Percentiles rank a stretch among this genome's conserved stretches.
Conservation (phyloP, 2,329 filamentous ascomycete species). For the Ilyonectria robusta region DNA sequence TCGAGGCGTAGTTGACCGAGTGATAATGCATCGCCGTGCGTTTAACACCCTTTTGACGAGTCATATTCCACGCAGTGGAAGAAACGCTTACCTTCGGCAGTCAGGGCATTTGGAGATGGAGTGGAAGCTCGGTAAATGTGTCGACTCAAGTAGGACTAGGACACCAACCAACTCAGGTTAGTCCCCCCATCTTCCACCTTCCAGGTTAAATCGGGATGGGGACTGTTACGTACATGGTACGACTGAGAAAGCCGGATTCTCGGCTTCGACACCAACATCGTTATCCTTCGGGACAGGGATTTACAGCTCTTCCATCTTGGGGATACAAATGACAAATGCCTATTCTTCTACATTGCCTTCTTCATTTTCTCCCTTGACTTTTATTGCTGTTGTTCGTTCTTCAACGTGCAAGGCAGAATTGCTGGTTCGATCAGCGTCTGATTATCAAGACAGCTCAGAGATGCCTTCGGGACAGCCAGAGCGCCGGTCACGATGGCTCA, state of each 20-base stretch:
- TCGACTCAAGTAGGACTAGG: neutral
- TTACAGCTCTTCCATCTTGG: neutral
- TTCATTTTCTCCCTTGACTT: too few relatives aligned
- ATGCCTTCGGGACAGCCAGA: too few relatives aligned
- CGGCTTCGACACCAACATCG: neutral
- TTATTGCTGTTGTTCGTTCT: too few relatives aligned
- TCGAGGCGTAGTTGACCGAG: neutral
- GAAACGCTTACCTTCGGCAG: conserved; percentile 11
- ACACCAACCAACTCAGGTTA: neutral
- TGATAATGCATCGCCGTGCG: conserved; percentile 4
- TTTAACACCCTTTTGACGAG: conserved; percentile 8
- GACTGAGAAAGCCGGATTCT: neutral
- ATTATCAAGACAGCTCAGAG: too few relatives aligned
- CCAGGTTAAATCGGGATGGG: neutral
- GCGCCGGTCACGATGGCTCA: too few relatives aligned
- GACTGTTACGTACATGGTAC: neutral
- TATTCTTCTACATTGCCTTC: too few relatives aligned
- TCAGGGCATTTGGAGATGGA: neutral
- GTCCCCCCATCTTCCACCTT: neutral
- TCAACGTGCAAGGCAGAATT: too few relatives aligned
- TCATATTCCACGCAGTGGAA: neutral
- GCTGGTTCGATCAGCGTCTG: too few relatives aligned
- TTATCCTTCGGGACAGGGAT: neutral
- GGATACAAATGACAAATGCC: neutral
- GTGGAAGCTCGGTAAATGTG: neutral